Percentiles rank a stretch among this genome's conserved stretches.
Evolutionary conservation across 1,284 basidiomycete genomes (phyloP).

Genomic region (Gomphus bonarii): DNA sequence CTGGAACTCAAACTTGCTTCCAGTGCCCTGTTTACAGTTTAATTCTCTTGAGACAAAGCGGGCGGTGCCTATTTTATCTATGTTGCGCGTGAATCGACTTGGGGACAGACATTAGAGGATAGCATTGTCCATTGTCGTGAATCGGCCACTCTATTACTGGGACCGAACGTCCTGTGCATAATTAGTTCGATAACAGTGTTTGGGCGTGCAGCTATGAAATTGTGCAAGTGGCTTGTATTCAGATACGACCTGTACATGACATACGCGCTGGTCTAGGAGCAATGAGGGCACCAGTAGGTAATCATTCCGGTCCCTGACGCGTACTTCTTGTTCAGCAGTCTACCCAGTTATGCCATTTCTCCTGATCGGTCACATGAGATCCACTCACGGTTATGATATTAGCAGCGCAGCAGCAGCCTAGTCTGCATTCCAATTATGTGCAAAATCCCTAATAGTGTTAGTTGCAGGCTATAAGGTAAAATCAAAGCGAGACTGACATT

Average conservation of each 20-base stretch:
- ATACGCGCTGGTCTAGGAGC: conserved; percentile 6
- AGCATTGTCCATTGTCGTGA: conserved; percentile 5
- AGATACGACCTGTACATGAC: neutral
- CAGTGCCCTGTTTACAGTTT: conserved; percentile 1
- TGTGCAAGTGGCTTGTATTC: neutral
- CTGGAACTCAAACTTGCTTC: conserved; percentile 10
- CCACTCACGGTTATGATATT: neutral
- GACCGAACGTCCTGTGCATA: conserved; percentile 1
- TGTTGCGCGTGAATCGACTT: neutral
- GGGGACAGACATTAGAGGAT: conserved; percentile 3
- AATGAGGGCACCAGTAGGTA: neutral
- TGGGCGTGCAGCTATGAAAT: conserved; percentile 5
- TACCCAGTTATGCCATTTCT: neutral
- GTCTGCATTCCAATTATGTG: conserved; percentile 7
- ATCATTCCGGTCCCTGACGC: neutral
- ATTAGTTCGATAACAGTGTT: conserved; percentile 10
- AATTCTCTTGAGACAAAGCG: conserved; percentile 7
- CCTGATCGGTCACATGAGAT: neutral
- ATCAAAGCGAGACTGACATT: conserved; percentile 4
- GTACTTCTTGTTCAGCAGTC: neutral
- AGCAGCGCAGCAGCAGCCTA: conserved; percentile 7
- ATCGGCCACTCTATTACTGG: conserved; percentile 2
- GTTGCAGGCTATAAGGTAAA: neutral
- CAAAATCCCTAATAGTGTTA: neutral
- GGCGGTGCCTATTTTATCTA: conserved; percentile 3